phyloP scores from a whole-genome alignment of 2,329 filamentous ascomycete genomes.

The Achaetomium macrosporum region DNA sequence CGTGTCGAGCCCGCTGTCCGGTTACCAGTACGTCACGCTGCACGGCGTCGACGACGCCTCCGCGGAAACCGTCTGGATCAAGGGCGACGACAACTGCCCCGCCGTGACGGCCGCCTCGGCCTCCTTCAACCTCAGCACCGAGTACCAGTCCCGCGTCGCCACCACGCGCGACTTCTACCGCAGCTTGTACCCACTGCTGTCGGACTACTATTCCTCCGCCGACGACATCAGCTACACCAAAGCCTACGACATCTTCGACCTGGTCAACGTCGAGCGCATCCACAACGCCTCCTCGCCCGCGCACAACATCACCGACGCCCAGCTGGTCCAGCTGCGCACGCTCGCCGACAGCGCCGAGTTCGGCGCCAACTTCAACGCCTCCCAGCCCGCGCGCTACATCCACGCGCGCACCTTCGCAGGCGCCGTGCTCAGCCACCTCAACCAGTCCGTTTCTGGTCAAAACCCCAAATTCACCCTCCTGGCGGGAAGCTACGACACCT shows the following conservation, averaged over 20 bases:
- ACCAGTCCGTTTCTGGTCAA: constrained; percentile 37
- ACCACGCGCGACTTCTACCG: constrained; percentile 57
- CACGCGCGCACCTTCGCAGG: constrained; percentile 34
- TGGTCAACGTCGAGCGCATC: constrained; percentile 53
- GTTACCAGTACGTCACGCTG: constrained; percentile 81
- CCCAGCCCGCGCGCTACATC: constrained; percentile 58
- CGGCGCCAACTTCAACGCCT: constrained; percentile 74
- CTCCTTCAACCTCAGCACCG: constrained; percentile 44
- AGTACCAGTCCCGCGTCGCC: constrained; percentile 40
- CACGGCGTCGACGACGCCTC: constrained; percentile 31
- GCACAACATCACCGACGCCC: constrained; percentile 49
- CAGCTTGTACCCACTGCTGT: constrained; percentile 44
- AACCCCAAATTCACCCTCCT: constrained; percentile 40
- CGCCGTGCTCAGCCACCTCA: constrained; percentile 48
- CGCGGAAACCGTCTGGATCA: constrained; percentile 20
- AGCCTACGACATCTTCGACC: constrained; percentile 53
- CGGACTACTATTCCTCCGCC: constrained; percentile 33
- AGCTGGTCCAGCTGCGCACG: constrained; percentile 58
- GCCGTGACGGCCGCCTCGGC: constrained; percentile 51
- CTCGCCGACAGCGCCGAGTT: constrained; percentile 77
- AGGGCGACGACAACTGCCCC: constrained; percentile 36
- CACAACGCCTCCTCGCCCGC: constrained; percentile 57
- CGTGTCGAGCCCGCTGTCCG: constrained; percentile 63
- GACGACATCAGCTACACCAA: constrained; percentile 43
- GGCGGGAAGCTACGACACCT: constrained; percentile 52